A percentile compares a stretch with the other conserved stretches of the same genome.
phyloP scores from a whole-genome alignment of 2,329 filamentous ascomycete genomes.

The Neonectria faginata region DNA sequence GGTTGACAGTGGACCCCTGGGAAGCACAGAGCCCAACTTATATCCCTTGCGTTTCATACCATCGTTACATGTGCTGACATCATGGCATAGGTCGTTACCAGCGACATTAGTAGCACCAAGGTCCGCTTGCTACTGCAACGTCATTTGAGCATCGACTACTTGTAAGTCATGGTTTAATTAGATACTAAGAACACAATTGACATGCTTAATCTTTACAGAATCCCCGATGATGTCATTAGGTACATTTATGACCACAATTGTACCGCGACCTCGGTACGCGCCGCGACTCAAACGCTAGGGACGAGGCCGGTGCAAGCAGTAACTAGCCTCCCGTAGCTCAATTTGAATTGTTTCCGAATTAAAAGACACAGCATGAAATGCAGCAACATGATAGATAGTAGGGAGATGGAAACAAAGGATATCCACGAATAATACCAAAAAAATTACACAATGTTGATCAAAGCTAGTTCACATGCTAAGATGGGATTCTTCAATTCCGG shows the following conservation, averaged over 20 bases:
- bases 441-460: too few species aligned
- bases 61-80: conserved; percentile 26
- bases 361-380: background rate
- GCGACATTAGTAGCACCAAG: conserved; percentile 84
- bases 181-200: background rate
- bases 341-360: background rate
- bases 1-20: conserved; percentile 88
- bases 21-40: conserved; percentile 86
- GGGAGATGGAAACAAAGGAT: too few species aligned
- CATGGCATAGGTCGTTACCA: conserved; percentile 74
- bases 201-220: conserved; percentile 39
- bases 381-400: background rate
- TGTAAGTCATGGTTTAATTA: conserved; percentile 40
- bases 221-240: conserved; percentile 78
- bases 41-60: conserved; percentile 45
- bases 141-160: conserved; percentile 84
- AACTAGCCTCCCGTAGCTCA: too few species aligned
- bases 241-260: conserved; percentile 63
- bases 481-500: background rate
- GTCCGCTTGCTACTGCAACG: conserved; percentile 83
- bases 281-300: background rate
- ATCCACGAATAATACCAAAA: too few species aligned
- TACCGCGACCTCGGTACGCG: background rate
- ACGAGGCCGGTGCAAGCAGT: background rate
- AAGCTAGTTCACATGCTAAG: too few species aligned